Base-by-base conservation (phyloP, 2,329 filamentous ascomycete genomes). In the Drechslera avenae region DNA sequence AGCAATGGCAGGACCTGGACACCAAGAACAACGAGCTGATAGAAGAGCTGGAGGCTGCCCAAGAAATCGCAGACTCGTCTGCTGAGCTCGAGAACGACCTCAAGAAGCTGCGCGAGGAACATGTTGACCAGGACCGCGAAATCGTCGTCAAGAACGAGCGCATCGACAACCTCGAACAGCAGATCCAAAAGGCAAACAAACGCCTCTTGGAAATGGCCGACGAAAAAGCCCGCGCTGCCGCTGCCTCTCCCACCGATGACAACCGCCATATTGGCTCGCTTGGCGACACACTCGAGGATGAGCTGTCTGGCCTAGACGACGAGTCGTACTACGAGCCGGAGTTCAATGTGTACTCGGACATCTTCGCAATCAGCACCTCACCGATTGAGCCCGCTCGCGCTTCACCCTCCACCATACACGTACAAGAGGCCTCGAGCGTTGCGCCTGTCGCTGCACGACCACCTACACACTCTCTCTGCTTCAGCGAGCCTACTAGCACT, bases 111-210 rank as follows among this genome's bases (percentile, higher is more conserved):
- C 46, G 46, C 35, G 34, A 51, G n/a, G 12, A 40, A 12, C 33
- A 51, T 8, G 36, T 21, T 36, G 51, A 52, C 16, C 43, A 50
- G n/a, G 53, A 63, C 12, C 62, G 54, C 50, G 50, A 46, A 8
- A 33, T 65, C 17, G 30, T 50, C 3, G 54, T 67, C 54, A 67
- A 65, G 43, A 62, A 67, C 39, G 57, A 62, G 51, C 62, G 64
- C 51, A 67, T 67, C 41, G 41, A 37, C 19, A 46, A 58, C 21
- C 57, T 67, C 32, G 64, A 67, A 42, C 39, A 28, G 8, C 54
- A 63, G 36, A 36, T 51, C 16, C 64, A 67, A 37, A 63, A 60
- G 46, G 52, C 59, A 46, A 36, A 49, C 2, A 40, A 54, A 30
- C 51, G 52, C 39, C 54, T 21, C 37, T 45, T 54, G 14, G 39